Base-by-base conservation (phyloP, 768 basidiomycete species). In the Coprinopsis sp. region DNA sequence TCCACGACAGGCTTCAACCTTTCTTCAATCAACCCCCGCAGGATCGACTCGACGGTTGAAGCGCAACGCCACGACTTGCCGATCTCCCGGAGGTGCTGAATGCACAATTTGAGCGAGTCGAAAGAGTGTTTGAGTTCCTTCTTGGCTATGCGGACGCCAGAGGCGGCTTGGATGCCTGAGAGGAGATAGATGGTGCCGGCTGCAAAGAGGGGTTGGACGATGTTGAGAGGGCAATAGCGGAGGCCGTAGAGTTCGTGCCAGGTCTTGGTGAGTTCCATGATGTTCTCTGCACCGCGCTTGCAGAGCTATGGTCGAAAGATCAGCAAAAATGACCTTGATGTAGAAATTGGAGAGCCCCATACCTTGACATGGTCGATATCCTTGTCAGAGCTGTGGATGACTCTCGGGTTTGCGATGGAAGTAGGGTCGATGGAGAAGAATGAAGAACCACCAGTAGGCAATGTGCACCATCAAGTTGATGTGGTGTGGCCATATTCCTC, bases 101-200 rank as follows among this genome's bases (percentile, higher is more conserved):
- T 63, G 51, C 77, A 77, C 7, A 71, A 60, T 41, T 73, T 65
- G 7, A 72, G 70, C 40, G 77, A 71, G 1, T 65, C 54, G 33
- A 73, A 57, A 4, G 74, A 66, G 3, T 69, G 64, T 6, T 67
- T 63, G 21, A 78, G 67, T 2, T 76, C 68, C 49, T 74, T 73
- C 44, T 69, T 63, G 0, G 74, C 77, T 2, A 74, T 63, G 3
- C 77, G 73, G 4, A 69, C 58, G 21, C 70, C 67, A 22, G 72
- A 69, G n/a, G 68, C 69, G 1, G 78, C 76, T 57, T 78, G 74
- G 47, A 78, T 71, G 14, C 77, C 76, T 16, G 68, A 66, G 31
- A 81, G 67, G 13, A 82, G 70, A 54, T 72, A 80, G 6, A 79
- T 69, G 3, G 78, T 82, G 13, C 79, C 81, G 1, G 80, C 78